These are phyloP conservation scores for Heliocybe sulcata DNA, from an alignment of 1,284 basidiomycete genomes.

Conservation along the genomic window DNA sequence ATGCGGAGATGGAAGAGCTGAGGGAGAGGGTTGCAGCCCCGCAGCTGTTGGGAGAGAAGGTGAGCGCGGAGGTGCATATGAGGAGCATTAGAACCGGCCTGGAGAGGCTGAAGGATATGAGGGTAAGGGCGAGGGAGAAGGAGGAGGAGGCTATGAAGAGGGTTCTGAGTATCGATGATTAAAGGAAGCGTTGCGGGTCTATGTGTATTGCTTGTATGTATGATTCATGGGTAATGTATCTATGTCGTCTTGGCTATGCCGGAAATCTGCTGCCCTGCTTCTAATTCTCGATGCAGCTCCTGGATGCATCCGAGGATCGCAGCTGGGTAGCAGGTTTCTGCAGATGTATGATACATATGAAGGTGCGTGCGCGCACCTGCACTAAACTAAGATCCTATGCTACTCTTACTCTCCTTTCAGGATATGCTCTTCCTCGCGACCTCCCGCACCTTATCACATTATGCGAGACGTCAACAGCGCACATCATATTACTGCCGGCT, in stretches of 20 bases:
- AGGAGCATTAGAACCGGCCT: constrained; percentile 58
- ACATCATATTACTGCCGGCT: too few species aligned
- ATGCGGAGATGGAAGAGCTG: constrained; percentile 66
- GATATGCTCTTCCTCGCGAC: too few species aligned
- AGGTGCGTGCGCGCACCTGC: too few species aligned
- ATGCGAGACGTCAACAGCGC: too few species aligned
- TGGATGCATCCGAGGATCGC: not conserved
- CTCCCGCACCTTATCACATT: too few species aligned
- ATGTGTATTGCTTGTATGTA: not conserved
- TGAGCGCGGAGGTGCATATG: constrained; percentile 68
- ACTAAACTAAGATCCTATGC: too few species aligned
- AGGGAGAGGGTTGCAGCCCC: constrained; percentile 61
- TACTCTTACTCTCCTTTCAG: too few species aligned
- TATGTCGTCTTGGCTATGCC: not conserved
- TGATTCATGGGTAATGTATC: not conserved
- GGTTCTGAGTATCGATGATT: constrained; percentile 18
- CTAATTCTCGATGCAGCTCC: not conserved
- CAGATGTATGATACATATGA: too few species aligned
- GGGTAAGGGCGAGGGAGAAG: constrained; percentile 28
- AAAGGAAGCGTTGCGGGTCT: not conserved
- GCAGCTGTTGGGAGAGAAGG: constrained; percentile 42
- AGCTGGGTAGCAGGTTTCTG: not conserved
- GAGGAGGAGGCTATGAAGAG: constrained; percentile 24
- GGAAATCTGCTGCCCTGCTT: not conserved
- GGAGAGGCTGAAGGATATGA: constrained; percentile 53